Base-by-base conservation (phyloP, 495 filamentous ascomycete genomes). In the Neurospora sp. region DNA sequence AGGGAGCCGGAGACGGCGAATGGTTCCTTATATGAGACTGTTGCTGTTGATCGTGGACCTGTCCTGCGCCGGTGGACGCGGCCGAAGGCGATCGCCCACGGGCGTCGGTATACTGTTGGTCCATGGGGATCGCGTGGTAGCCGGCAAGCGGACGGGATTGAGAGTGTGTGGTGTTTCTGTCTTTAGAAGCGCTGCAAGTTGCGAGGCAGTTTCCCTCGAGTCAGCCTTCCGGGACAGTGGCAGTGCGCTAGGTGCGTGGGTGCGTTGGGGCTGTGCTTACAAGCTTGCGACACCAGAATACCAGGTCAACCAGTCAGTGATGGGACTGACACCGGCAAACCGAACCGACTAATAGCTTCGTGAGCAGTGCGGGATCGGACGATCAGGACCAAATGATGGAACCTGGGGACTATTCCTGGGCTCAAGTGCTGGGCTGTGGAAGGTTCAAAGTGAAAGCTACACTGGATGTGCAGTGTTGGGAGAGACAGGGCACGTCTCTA, bases 1-100 rank as follows among this genome's bases (percentile, higher is more conserved):
- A 83, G 79, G 79, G 80, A 75, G 81, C 81, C 76, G 84, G 84
- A 78, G 85, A 84, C 75, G 85, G 84, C 79, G 85, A 87, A 76
- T 82, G 84, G 69, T 85, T 82, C 78, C 82, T 86, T 87, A 87
- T 86, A 86, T 85, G 82, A 82, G 82, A 76, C 79, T 83, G 84
- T 46, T 83, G 83, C 27, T 66, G 54, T 37, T 66, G 54, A 35
- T 66, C 54, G 72, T 83, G 80, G 42, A 78, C 79, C 35, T 69
- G 71, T 54, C 75, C 79, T 69, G 75, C 80, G 74, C 76, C 79
- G 75, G 79, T 41, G 73, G 79, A 78, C 60, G 79, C 39, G 76
- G 80, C 81, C 78, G 85, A 86, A 72, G 80, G 83, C 73, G 85
- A 86, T 41, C 84, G 84, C 75, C 83, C 84, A 73, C 84, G 84